phyloP scores from a whole-genome alignment of 164 flowering plant species.

The Magnolia changhungtana region DNA sequence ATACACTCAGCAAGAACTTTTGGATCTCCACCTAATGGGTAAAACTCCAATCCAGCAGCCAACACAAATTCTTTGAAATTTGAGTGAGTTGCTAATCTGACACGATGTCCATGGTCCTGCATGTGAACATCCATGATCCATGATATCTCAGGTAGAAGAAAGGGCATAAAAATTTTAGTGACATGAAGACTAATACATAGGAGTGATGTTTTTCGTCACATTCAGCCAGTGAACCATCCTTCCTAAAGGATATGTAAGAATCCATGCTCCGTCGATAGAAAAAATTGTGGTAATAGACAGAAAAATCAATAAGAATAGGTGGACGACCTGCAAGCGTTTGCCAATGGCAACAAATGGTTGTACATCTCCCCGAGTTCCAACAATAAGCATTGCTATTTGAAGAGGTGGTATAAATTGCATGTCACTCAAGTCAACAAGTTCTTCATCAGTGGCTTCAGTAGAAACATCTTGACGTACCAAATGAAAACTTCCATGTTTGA shows the following conservation, averaged over 20 bases:
- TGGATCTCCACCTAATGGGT: slow-evolving; percentile 96
- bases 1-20: slow-evolving; percentile 96
- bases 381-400: slow-evolving; percentile 91
- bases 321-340: slow-evolving; percentile 76
- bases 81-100: slow-evolving; percentile 93
- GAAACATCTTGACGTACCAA: slow-evolving; percentile 34
- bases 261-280: no score
- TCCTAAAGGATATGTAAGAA: no score
- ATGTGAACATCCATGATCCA: slow-evolving; percentile 9
- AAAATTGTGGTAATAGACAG: neutral
- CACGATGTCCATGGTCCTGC: slow-evolving; percentile 99
- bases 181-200: no score
- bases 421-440: slow-evolving; percentile 52
- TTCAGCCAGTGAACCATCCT: no score
- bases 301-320: neutral
- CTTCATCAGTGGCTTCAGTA: slow-evolving; percentile 50
- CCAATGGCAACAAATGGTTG: slow-evolving; percentile 97
- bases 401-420: slow-evolving; percentile 72
- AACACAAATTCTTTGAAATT: slow-evolving; percentile 97
- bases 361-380: slow-evolving; percentile 97
- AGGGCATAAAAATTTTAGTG: no score
- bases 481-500: slow-evolving; percentile 40
- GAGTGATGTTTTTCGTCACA: no score
- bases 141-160: no score
- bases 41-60: slow-evolving; percentile 96